phyloP scores from a whole-genome alignment of 164 flowering plant species.

The Amborella trichopoda region DNA sequence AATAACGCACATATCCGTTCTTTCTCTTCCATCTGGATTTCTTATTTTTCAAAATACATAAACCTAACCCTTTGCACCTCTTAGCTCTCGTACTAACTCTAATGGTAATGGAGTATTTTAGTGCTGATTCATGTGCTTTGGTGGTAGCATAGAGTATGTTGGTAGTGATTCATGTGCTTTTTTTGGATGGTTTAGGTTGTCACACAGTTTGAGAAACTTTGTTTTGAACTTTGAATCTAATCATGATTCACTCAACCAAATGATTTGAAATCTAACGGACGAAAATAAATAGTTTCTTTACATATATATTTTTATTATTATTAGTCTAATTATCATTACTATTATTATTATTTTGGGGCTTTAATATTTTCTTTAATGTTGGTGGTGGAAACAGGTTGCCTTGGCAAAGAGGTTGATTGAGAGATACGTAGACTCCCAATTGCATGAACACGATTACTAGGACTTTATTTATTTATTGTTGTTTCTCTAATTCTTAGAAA shows the following conservation, averaged over 20 bases:
- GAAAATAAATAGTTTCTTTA: neutral
- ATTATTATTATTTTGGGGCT: neutral
- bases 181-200: neutral
- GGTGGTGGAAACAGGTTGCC: slow-evolving; percentile 42
- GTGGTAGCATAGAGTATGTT: too few species aligned
- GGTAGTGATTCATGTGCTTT: too few species aligned
- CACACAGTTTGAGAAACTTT: neutral
- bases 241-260: neutral
- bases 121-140: too few species aligned
- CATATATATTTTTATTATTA: neutral
- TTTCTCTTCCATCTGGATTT: too few species aligned
- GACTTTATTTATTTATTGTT: too few species aligned
- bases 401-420: slow-evolving; percentile 63
- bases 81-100: too few species aligned
- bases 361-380: neutral
- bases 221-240: neutral
- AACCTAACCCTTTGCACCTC: too few species aligned
- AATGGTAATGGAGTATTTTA: too few species aligned
- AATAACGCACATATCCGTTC: too few species aligned
- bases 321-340: neutral
- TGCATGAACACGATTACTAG: neutral
- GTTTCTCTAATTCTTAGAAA: too few species aligned
- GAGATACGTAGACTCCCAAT: slow-evolving; percentile 65
- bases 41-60: too few species aligned
- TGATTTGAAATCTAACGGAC: too few species aligned